phyloP scores from a whole-genome alignment of 768 basidiomycete genomes.

The Naganishia randhawae region DNA sequence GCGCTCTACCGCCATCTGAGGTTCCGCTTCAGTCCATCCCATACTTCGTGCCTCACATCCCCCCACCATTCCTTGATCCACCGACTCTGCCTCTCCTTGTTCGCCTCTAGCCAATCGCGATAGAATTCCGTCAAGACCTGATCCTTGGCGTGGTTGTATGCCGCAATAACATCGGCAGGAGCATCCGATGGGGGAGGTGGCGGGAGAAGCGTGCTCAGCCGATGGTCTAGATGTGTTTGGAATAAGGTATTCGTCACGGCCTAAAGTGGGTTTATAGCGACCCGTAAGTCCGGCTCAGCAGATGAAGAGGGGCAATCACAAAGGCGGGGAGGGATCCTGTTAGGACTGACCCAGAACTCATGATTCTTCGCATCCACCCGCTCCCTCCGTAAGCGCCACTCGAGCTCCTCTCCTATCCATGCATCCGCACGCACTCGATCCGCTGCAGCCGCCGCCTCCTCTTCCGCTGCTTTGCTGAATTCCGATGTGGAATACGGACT shows the following conservation, averaged over 20 bases:
- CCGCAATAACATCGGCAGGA: not conserved
- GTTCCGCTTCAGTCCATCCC: slow-evolving; percentile 22
- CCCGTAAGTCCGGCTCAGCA: too few species aligned
- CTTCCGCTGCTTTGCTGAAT: not conserved
- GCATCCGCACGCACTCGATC: slow-evolving; percentile 5
- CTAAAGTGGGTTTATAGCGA: not conserved
- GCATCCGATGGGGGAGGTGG: slow-evolving; percentile 1
- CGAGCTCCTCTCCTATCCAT: slow-evolving; percentile 19
- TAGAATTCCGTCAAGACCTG: slow-evolving; percentile 22
- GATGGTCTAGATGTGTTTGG: slow-evolving; percentile 19
- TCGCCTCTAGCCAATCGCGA: slow-evolving; percentile 26
- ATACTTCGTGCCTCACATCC: slow-evolving; percentile 23
- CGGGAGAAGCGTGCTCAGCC: slow-evolving; percentile 1
- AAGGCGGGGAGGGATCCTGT: too few species aligned
- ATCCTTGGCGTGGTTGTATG: slow-evolving; percentile 11
- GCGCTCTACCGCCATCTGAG: slow-evolving; percentile 8
- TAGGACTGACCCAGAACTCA: slow-evolving; percentile 28
- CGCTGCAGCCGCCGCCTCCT: too few species aligned
- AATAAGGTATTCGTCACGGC: slow-evolving; percentile 23
- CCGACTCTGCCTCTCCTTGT: slow-evolving; percentile 11
- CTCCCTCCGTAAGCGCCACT: slow-evolving; percentile 20
- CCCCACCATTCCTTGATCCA: slow-evolving; percentile 26
- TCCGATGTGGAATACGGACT: slow-evolving; percentile 11
- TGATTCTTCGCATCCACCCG: slow-evolving; percentile 26
- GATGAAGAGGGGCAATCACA: too few species aligned